Percentiles rank a stretch among this genome's conserved stretches.
These are phyloP conservation scores for Dendrothele bispora DNA, from an alignment of 768 basidiomycete species.

Conservation along the genomic window DNA sequence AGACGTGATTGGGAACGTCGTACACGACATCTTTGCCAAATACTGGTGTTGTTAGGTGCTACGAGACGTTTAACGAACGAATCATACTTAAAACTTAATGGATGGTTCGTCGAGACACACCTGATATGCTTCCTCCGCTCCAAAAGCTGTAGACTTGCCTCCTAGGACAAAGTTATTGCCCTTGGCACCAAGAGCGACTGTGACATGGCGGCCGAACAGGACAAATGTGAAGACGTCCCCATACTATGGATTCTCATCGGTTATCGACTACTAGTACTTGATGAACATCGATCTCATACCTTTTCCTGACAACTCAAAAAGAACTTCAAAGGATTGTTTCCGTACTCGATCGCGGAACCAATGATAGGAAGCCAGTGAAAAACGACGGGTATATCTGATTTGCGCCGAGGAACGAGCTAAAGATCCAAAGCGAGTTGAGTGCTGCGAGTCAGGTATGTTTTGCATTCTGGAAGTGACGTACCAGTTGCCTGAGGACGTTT, in stretches of 20 bases:
- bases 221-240: conserved; percentile 77
- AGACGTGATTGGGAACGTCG: conserved; percentile 73
- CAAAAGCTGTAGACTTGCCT: conserved; percentile 66
- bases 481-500: conserved; percentile 60
- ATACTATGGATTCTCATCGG: conserved; percentile 39
- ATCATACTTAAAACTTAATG: too few species aligned
- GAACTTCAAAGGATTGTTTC: conserved; percentile 71
- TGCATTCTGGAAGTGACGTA: conserved; percentile 27
- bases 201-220: conserved; percentile 66
- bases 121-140: conserved; percentile 75
- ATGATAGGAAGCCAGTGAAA: conserved; percentile 71
- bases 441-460: not conserved
- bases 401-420: conserved; percentile 52
- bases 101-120: conserved; percentile 33
- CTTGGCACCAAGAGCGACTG: conserved; percentile 68
- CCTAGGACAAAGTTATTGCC: conserved; percentile 76
- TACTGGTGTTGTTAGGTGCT: conserved; percentile 71
- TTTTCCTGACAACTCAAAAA: conserved; percentile 55
- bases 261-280: not conserved
- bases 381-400: conserved; percentile 62
- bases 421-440: too few species aligned
- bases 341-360: conserved; percentile 67
- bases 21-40: conserved; percentile 82
- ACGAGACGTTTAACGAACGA: not conserved
- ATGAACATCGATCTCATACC: conserved; percentile 29